Evolutionary conservation across 116 monocot genomes (phyloP), one percentile per base, ranked within the genome.

Genomic region (Zostera marina): DNA sequence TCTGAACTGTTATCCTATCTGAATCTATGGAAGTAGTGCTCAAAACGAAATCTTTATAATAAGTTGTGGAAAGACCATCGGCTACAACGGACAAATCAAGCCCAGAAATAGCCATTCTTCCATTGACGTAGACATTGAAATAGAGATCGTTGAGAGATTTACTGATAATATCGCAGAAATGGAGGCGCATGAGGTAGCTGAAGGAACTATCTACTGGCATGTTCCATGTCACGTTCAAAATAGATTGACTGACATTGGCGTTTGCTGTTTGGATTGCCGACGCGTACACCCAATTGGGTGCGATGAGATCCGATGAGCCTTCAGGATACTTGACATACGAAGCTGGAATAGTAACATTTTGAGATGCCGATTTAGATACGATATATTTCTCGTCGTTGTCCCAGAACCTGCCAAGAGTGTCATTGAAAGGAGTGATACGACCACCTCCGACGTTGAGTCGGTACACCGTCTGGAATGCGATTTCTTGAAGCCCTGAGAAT

Each of bases 91-190:
- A 63, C 51, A 63, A 41, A 19, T 63, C 63, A 7, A 63, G 53
- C 17, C 63, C 63, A 1, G 63, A 63, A 14, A 63, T 63, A 15
- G 81, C 85, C 51, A 64, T 71, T 25, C 58, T 48, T 11, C 55
- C 70, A 55, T 85, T 82, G 55, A 96, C 52, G 73, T 84, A 94
- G 13, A 94, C 94, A 63, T 94, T 81, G 81, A 94, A 94, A 63
- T 88, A 84, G 43, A 88, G 82, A 22, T 88, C 77, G 58, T 88
- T 88, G n/a, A 77, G 79, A 42, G 68, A 58, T 54, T 85, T 77
- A 71, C 94, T 94, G 26, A 94, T 56, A 32, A 94, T 84, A 64
- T 94, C 94, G 53, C 75, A 74, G 63, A 94, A 94, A 49, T 89
- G 89, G 15, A 96, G 70, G 9, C 96, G 78, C 52, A 89, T 60